A percentile compares a stretch with the other conserved stretches of the same genome.
phyloP scores from a whole-genome alignment of 1,284 basidiomycete species.

The Rhodotorula sp. region DNA sequence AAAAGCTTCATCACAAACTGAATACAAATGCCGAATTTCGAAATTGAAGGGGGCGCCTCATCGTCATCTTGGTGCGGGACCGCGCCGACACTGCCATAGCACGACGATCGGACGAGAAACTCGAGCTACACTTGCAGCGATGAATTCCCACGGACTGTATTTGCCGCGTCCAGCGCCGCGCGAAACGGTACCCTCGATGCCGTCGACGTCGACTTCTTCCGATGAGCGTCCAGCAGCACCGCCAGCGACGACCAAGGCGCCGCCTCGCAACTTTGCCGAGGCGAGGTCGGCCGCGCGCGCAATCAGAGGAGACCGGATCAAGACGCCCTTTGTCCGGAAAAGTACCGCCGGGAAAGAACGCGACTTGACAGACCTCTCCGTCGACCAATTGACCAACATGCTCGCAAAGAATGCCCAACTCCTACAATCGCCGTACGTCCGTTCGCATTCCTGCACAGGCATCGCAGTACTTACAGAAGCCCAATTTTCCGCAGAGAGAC shows the following conservation, averaged over 20 bases:
- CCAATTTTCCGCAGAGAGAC: slow-evolving; percentile 4
- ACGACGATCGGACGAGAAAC: neutral
- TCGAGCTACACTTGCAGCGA: neutral
- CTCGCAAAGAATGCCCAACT: slow-evolving; percentile 16
- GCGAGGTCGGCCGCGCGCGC: slow-evolving; percentile 12
- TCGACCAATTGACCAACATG: slow-evolving; percentile 29
- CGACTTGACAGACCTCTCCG: slow-evolving; percentile 15
- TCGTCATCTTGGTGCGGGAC: neutral
- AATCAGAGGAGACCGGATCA: slow-evolving; percentile 9
- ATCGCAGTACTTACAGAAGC: neutral
- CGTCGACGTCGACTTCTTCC: neutral
- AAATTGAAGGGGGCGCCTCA: neutral
- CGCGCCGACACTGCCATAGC: neutral
- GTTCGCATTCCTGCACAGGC: too few species aligned
- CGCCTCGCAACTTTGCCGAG: slow-evolving; percentile 16
- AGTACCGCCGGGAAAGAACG: slow-evolving; percentile 24
- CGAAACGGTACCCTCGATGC: slow-evolving; percentile 1
- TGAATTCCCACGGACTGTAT: slow-evolving; percentile 17
- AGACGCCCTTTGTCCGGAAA: slow-evolving; percentile 30
- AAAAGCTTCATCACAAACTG: too few species aligned
- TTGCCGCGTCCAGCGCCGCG: slow-evolving; percentile 10
- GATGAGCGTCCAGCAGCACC: neutral
- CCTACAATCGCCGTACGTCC: slow-evolving; percentile 22
- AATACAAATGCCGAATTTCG: neutral
- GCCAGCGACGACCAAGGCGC: neutral